Base-by-base conservation (phyloP, 306 rosid genomes). In the Fragaria ananassa region DNA sequence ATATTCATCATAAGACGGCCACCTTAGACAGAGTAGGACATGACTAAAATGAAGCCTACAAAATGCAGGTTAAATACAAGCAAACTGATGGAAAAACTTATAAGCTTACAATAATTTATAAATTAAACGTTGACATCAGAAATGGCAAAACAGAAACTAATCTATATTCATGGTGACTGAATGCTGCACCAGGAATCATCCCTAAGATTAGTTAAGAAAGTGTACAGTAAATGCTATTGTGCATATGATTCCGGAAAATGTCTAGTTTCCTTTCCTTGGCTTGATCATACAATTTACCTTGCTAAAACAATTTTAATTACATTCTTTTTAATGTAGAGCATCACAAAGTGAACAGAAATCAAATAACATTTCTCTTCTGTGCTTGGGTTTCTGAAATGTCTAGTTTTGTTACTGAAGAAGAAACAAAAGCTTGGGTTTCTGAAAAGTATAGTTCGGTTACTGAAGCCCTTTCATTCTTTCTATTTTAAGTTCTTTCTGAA, bases 151-250 rank as follows among this genome's bases (percentile, higher is more conserved):
- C 54, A 49, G 15, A 13, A 31, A 50, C 19, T 19, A 17, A 29
- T 70, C 62, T 50, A 50, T 41, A 49, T n/a, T 70, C 35, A 70
- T 29, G 61, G 35, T 70, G 61, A 51, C 62, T 19, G 31, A 18
- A 34, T 34, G 21, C 25, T 9, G 41, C 74, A 69, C 15, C 12
- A 13, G 42, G 60, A 31, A 8, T 47, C 19, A 46, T 47, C 4
- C 17, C 18, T 46, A 18, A 51, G 45, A 46, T 27, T 47, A 47
- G 1, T 70, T 49, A 14, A 51, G 50, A 70, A 47, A 15, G 27
- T 29, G 74, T 29, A 18, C 23, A 27, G n/a, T 23, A 9, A 57
- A 57, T 70, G 37, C 29, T 31, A 57, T 8, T 31, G 34, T 13
- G 11, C 13, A 6, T 10, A 9, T 71, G 34, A 10, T 71, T 51